These are phyloP conservation scores for Anisogramma anomala DNA, from an alignment of 2,329 filamentous ascomycete species.

Conservation along the genomic window DNA sequence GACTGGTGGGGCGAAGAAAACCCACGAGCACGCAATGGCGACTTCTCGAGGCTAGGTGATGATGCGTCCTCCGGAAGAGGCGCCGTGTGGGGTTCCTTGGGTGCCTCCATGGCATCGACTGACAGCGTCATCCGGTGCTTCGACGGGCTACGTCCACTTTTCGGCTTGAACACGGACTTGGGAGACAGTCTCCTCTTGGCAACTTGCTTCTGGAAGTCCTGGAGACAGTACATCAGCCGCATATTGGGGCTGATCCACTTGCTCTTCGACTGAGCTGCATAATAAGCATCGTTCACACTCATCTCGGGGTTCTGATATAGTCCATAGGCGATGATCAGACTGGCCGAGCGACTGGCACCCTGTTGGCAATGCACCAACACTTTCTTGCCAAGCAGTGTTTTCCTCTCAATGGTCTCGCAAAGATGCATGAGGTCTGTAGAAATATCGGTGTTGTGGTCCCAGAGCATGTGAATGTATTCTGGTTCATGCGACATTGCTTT, in stretches of 20 bases:
- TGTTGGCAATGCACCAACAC: conserved; percentile 79
- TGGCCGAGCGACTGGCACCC: conserved; percentile 74
- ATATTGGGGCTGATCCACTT: conserved; percentile 87
- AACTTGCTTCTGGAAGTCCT: conserved; percentile 63
- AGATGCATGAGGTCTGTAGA: conserved; percentile 63
- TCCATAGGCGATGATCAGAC: conserved; percentile 76
- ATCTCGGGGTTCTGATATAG: conserved; percentile 66
- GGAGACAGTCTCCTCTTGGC: conserved; percentile 36
- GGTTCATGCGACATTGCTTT: conserved; percentile 46
- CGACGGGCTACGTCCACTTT: conserved; percentile 42
- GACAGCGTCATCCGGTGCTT: conserved; percentile 52
- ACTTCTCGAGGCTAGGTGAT: conserved; percentile 30
- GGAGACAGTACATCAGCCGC: conserved; percentile 81
- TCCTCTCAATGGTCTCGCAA: conserved; percentile 64
- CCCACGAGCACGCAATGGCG: conserved; percentile 36
- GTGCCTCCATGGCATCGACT: conserved; percentile 43
- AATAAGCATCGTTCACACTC: conserved; percentile 73
- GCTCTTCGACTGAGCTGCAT: conserved; percentile 68
- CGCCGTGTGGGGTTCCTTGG: conserved; percentile 49
- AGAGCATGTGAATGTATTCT: conserved; percentile 78
- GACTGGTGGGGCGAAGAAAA: conserved; percentile 42
- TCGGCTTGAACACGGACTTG: conserved; percentile 36
- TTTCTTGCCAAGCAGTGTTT: conserved; percentile 61
- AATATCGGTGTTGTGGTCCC: conserved; percentile 85
- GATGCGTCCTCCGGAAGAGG: conserved; percentile 45